Base-by-base conservation (phyloP, 441 rosid genomes). In the Corymbia calophylla region DNA sequence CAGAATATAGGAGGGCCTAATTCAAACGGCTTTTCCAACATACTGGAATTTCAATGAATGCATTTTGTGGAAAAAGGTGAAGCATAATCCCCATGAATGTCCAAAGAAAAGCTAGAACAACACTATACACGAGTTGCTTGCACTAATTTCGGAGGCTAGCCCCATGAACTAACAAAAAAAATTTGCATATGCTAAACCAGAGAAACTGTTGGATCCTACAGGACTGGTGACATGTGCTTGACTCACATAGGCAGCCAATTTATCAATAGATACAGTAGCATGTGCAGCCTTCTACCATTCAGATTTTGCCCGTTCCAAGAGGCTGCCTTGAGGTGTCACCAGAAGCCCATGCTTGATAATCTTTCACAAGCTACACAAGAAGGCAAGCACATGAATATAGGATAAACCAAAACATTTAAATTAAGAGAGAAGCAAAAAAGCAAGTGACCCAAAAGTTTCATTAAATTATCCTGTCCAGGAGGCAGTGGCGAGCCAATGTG, bases 241-340 rank as follows among this genome's bases (percentile, higher is more conserved):
- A 39, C 82, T 73, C 49, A 11, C 82, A 73, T 39, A 58, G 54
- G 70, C 85, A 87, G 84, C 60, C 68, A 25, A 87, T 31, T 39
- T 51, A 90, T 91, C 53, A 58, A 62, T 64, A 44, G 54, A 54
- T 84, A 58, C 27, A 32, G 19, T 54, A 56, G 35, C 21, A 56
- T 62, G 32, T 7, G 5, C 29, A 80, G 54, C 73, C 86, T 86
- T 73, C 70, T 86, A 27, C 85, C 53, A 16, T 54, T 95, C 94
- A 97, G 88, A 97, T 96, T 93, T 97, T 91, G 60, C 99, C 99
- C 0, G 96, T 97, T 90, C 99, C 99, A 70, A 97, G 96, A 47
- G 98, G 95, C 94, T 97, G 99, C 92, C 99, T 97, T 87, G 99
- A 97, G 90, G 93, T 90, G 88, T 97, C 97, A 19, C 99, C 98